phyloP scores from a whole-genome alignment of 768 basidiomycete species.

The Suillus ampliporus region DNA sequence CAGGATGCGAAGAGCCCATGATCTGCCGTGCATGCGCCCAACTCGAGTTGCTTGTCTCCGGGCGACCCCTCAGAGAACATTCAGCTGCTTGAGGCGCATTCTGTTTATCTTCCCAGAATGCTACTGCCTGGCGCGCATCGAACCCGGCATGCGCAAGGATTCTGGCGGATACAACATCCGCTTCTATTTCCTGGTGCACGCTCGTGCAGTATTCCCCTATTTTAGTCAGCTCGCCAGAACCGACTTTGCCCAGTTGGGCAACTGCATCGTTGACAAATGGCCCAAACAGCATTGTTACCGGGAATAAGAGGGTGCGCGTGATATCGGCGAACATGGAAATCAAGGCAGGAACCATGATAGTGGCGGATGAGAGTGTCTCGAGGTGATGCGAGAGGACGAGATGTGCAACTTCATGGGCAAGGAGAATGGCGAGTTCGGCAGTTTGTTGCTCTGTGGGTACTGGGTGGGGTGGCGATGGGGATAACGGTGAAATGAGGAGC shows the following conservation, averaged over 20 bases:
- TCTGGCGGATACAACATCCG: conserved; percentile 86
- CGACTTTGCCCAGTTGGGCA: conserved; percentile 77
- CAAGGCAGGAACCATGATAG: conserved; percentile 81
- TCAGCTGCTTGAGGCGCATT: conserved; percentile 27
- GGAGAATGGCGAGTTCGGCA: conserved; percentile 83
- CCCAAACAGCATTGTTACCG: conserved; percentile 88
- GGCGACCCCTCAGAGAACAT: conserved; percentile 24
- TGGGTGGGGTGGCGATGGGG: conserved; percentile 45
- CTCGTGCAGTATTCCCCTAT: conserved; percentile 79
- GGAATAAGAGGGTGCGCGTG: conserved; percentile 80
- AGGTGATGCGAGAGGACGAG: conserved; percentile 90
- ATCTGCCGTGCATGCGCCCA: conserved; percentile 34
- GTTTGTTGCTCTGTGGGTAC: conserved; percentile 83
- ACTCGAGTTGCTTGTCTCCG: conserved; percentile 14
- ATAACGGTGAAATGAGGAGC: conserved; percentile 40
- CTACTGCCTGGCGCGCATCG: conserved; percentile 81
- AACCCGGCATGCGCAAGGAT: conserved; percentile 93
- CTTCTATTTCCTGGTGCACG: conserved; percentile 87
- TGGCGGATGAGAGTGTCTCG: conserved; percentile 86
- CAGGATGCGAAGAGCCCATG: conserved; percentile 50
- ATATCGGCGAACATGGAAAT: conserved; percentile 80
- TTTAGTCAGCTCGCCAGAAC: conserved; percentile 75
- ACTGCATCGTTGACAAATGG: conserved; percentile 97
- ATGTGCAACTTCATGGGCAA: conserved; percentile 95
- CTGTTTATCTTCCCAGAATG: conserved; percentile 76